Base-by-base conservation (phyloP, 148 eudicot genomes). In the Fallopia convolvulus region DNA sequence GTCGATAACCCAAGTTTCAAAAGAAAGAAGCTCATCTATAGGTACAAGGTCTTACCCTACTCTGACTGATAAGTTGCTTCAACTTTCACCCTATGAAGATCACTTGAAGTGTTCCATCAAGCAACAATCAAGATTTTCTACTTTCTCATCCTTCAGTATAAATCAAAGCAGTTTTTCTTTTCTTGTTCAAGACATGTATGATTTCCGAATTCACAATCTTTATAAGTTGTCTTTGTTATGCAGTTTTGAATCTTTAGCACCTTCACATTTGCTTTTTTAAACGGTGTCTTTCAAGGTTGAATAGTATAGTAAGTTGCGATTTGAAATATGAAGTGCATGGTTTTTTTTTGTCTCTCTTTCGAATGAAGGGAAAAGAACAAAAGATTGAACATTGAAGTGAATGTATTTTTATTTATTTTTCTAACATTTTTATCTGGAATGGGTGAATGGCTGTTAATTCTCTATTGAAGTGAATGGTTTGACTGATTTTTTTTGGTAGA, bases 1-100 rank as follows among this genome's bases (percentile, higher is more conserved):
- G 78, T 94, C 11, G 92, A 92, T 79, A 94, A 94, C 90, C 88
- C 93, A 23, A 86, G 88, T 21, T 79, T 88, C 74, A 94, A 88
- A 84, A 92, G 80, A 83, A 93, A 88, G 88, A 92, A 87, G 83
- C 88, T 92, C 58, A 83, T 94, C 53, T 94, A 94, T 90, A 87
- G 98, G 92, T 90, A 87, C 90, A 92, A 90, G 84, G 98, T 88
- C 44, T 78, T 84, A 48, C 91, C 92, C 41, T 83, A 75, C 55
- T 76, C 79, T 58, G 87, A 88, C 61, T 86, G 76, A 91, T 68
- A 33, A 75, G 72, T 58, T 23, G 26, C 65, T 52, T 52, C 56
- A 52, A 52, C 17, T 15, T 52, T 4, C 18, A 50, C 18, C 55
- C 17, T 60, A 20, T n/a, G 61, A 56, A n/a, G 61, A 56, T n/a